These are phyloP conservation scores for Epichloe hybrida DNA, from an alignment of 2,329 filamentous ascomycete genomes.

Conservation along the genomic window DNA sequence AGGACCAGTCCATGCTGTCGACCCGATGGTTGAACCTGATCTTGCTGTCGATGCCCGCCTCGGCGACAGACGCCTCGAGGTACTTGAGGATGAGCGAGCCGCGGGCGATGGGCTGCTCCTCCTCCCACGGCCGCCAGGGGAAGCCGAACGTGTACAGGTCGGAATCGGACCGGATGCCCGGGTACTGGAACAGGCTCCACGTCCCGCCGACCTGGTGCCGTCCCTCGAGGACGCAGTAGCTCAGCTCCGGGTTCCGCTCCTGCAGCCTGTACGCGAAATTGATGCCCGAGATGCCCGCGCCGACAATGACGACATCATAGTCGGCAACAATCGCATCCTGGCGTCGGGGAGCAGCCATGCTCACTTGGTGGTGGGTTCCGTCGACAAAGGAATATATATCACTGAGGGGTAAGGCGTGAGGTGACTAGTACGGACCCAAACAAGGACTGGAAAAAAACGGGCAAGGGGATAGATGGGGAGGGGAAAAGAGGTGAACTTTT, in stretches of 20 bases:
- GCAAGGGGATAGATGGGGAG: too few species aligned
- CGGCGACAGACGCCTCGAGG: constrained; percentile 32
- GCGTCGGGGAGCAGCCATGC: neutral
- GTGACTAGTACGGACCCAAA: too few species aligned
- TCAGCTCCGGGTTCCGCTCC: constrained; percentile 35
- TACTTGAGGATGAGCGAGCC: constrained; percentile 37
- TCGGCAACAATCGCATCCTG: neutral
- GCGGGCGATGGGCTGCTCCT: constrained; percentile 34
- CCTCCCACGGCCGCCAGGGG: constrained; percentile 53
- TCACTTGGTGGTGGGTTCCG: neutral
- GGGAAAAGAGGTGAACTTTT: too few species aligned
- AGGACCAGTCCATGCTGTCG: constrained; percentile 34
- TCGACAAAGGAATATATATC: neutral
- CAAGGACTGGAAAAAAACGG: too few species aligned
- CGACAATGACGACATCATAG: constrained; percentile 47
- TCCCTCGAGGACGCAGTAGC: constrained; percentile 51
- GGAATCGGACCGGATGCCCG: constrained; percentile 52
- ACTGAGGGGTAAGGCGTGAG: neutral
- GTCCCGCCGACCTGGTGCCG: constrained; percentile 54
- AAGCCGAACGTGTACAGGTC: constrained; percentile 48
- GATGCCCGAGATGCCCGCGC: constrained; percentile 58
- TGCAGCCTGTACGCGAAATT: constrained; percentile 55
- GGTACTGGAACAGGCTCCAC: constrained; percentile 63
- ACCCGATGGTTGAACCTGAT: constrained; percentile 37
- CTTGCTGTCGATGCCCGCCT: constrained; percentile 24